Base-by-base conservation (phyloP, 495 filamentous ascomycete species). In the Parachaetomium inaequale region DNA sequence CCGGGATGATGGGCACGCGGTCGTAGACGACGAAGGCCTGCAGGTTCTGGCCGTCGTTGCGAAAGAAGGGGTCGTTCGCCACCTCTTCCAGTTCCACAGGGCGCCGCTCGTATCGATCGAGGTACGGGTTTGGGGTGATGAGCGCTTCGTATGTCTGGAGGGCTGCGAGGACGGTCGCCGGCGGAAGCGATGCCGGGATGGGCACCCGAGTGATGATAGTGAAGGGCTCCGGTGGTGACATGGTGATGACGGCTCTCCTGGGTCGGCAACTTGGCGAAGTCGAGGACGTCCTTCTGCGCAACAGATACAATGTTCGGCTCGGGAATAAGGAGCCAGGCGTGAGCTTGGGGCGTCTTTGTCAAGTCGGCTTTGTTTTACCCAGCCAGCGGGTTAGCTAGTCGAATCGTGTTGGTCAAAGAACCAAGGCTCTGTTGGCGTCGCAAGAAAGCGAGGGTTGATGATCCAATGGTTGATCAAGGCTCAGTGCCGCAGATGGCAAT, bases 1-100 rank as follows among this genome's bases (percentile, higher is more conserved):
- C 72, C 1, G 74, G 73, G n/a, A 77, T 67, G 56, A 76, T 66
- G 61, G 74, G 72, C 43, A 78, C 69, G 49, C 67, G 69, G 54
- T 78, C 75, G 63, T 64, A 63, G 56, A 76, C 68, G 53, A 70
- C 56, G 59, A 71, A 76, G 47, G 67, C 65, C 11, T 60, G 46
- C 1, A 73, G 65, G n/a, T 67, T 61, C n/a, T n/a, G 42, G 28
- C 71, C 69, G 60, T 70, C 63, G 0, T 66, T 49, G 55, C 29
- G 63, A 66, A 77, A 78, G 53, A 74, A 73, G 50, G 75, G 61
- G 64, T 78, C 76, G 47, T 68, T 61, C 21, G 63, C 68, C 31
- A 75, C 55, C 45, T 69, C 67, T 2, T 52, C 47, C 58, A 61
- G 4, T 7, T 65, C 53, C n/a, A 77, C 55, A 17, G 58, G 61